Base-by-base conservation (phyloP, 2,329 filamentous ascomycete species). In the Lojkania enalia region DNA sequence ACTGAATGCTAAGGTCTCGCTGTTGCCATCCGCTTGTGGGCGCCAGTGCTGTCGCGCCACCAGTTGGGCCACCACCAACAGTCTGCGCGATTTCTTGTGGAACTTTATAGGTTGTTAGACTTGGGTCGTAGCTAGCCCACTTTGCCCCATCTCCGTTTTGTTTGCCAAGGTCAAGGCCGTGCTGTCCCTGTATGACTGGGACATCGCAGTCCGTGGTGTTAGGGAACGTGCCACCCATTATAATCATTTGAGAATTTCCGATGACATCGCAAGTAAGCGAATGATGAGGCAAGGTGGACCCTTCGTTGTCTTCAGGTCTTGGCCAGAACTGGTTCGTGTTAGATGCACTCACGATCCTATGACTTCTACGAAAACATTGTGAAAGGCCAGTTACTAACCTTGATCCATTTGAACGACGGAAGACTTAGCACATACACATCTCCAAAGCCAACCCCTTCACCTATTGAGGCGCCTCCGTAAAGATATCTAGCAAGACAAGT, bases 341-440 rank as follows among this genome's bases (percentile, higher is more conserved):
- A 71, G 7, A 37, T n/a, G n/a, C n/a, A n/a, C n/a, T n/a, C n/a
- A n/a, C n/a, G n/a, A n/a, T n/a, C n/a, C n/a, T n/a, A n/a, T n/a
- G n/a, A n/a, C n/a, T n/a, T n/a, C n/a, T n/a, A n/a, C n/a, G n/a
- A n/a, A n/a, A n/a, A n/a, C n/a, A n/a, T n/a, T n/a, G n/a, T n/a
- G n/a, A n/a, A n/a, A n/a, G n/a, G n/a, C n/a, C n/a, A n/a, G n/a
- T 11, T 12, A 27, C 43, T 42, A 29, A 52, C 52, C 52, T 78
- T 78, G 46, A 82, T 78, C 81, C 81, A 85, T 6, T 71, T 77
- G 61, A 85, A 85, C 6, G 78, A 77, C 1, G 82, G 82, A 9
- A 85, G 70, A 16, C 75, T 76, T 13, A 85, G 70, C 33, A 84
- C 77, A 55, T 81, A 84, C 44, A 83, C 73, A 64, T 85, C 81